Evolutionary conservation across 768 basidiomycete genomes (phyloP).

Genomic region (Gautieria morchelliformis): DNA sequence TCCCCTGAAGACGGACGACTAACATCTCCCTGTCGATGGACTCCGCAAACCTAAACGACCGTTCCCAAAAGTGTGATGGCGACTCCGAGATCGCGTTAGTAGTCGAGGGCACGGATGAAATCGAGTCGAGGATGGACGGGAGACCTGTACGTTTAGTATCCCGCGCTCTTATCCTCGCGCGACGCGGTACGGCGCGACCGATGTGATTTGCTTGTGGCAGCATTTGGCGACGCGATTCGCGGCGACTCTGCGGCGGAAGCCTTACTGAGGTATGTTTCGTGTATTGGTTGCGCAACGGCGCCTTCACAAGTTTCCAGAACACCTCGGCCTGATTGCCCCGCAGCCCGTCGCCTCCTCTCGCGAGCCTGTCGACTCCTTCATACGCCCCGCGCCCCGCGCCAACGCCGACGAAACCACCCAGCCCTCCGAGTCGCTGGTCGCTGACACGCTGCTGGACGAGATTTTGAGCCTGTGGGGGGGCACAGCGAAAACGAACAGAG

Average conservation of each 20-base stretch:
- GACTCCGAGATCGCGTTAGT: slow-evolving; percentile 93
- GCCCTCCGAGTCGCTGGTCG: slow-evolving; percentile 55
- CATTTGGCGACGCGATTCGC: slow-evolving; percentile 76
- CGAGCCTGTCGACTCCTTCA: slow-evolving; percentile 43
- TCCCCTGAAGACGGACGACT: no score
- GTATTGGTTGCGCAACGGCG: no score
- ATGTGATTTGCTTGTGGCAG: slow-evolving; percentile 8
- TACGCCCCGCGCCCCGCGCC: slow-evolving; percentile 68
- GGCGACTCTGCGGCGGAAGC: slow-evolving; percentile 67
- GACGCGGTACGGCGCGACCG: no score
- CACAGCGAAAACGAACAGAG: slow-evolving; percentile 73
- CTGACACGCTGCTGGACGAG: slow-evolving; percentile 65
- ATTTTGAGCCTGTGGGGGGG: slow-evolving; percentile 51
- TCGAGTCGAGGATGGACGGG: slow-evolving; percentile 74
- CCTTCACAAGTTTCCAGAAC: slow-evolving; percentile 38
- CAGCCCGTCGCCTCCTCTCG: slow-evolving; percentile 40
- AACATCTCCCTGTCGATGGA: slow-evolving; percentile 53
- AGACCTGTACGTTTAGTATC: slow-evolving; percentile 24
- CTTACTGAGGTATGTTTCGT: slow-evolving; percentile 60
- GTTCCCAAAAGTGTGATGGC: slow-evolving; percentile 84
- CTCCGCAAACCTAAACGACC: slow-evolving; percentile 87
- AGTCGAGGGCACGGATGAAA: slow-evolving; percentile 80
- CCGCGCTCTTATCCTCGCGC: no score
- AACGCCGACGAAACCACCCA: slow-evolving; percentile 57
- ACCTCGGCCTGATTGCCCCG: slow-evolving; percentile 77